A percentile compares a stretch with the other conserved stretches of the same genome.
These are phyloP conservation scores for Cladosporium sp. DNA, from an alignment of 2,329 filamentous ascomycete genomes.

Conservation along the genomic window DNA sequence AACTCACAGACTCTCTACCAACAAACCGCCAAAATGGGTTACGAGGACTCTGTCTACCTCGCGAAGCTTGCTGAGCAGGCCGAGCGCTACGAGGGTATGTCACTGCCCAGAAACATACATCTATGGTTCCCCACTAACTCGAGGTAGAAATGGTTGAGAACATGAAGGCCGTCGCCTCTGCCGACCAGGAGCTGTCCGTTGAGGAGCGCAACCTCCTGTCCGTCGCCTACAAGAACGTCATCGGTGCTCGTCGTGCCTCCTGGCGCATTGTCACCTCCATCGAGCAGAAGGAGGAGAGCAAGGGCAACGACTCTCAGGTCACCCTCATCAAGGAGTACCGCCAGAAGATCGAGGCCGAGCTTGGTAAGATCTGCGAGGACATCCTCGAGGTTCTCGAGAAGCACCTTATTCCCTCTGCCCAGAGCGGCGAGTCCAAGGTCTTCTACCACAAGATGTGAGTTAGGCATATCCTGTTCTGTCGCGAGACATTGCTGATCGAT, in stretches of 20 bases:
- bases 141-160: constrained; percentile 96
- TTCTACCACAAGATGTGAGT: constrained; percentile 99
- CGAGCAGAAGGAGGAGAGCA: constrained; percentile 99
- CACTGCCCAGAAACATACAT: not conserved
- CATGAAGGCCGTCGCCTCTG: constrained; percentile 97
- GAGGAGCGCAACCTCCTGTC: constrained; percentile 97
- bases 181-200: constrained; percentile 62
- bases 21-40: constrained; percentile 63
- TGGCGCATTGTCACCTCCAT: constrained; percentile 99
- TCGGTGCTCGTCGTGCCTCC: constrained; percentile 90
- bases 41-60: constrained; percentile 99
- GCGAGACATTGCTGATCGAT: constrained; percentile 11
- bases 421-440: constrained; percentile 96
- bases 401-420: constrained; percentile 88
- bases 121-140: not conserved
- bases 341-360: constrained; percentile 94
- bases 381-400: constrained; percentile 92
- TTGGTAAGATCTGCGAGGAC: constrained; percentile 96
- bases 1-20: not conserved
- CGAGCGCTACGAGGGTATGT: constrained; percentile 95
- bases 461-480: not conserved
- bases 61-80: constrained; percentile 99
- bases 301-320: constrained; percentile 91
- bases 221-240: constrained; percentile 99
- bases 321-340: constrained; percentile 95